Evolutionary conservation across 2,329 filamentous ascomycete genomes (phyloP), one percentile per base, ranked within the genome.

Genomic region (Stachybotrys elegans): DNA sequence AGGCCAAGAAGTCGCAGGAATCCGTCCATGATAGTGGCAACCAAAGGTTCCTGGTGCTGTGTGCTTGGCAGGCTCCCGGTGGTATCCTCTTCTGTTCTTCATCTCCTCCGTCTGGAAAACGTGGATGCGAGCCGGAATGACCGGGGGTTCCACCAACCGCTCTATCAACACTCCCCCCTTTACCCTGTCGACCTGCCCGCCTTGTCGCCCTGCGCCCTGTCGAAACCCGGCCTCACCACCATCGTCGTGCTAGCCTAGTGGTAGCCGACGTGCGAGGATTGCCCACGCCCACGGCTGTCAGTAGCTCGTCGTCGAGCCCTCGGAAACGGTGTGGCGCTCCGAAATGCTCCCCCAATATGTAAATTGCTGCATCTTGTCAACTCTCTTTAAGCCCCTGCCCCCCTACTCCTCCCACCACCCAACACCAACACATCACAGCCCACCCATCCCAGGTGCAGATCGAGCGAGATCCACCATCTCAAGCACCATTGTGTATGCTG

Each of bases 91-190:
- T n/a, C n/a, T n/a, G n/a, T n/a, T n/a, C n/a, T n/a, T n/a, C n/a
- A n/a, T n/a, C n/a, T n/a, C n/a, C n/a, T n/a, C n/a, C n/a, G n/a
- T n/a, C 11, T 27, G 38, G 38, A 40, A 40, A 40, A 40, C 38
- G 38, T 40, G 38, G 38, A 40, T 17, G 38, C n/a, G 17, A 23
- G 16, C 38, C 38, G 21, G 38, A 23, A 17, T 19, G 38, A n/a
- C 38, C 38, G 38, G 38, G 36, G 38, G 13, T 22, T 40, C 38
- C 29, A n/a, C 22, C 20, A 17, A 14, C 22, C 22, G 34, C 16
- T n/a, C 23, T 40, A 40, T 40, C 38, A 40, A 22, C 38, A 40
- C 38, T 40, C 38, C 38, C 36, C 36, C 22, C 36, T 22, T 22
- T 14, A 22, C 36, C 36, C 38, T n/a, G 38, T 16, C 31, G 14